Base-by-base conservation (phyloP, 352 stramenopile species). In the Phytopythium kandeliae region DNA sequence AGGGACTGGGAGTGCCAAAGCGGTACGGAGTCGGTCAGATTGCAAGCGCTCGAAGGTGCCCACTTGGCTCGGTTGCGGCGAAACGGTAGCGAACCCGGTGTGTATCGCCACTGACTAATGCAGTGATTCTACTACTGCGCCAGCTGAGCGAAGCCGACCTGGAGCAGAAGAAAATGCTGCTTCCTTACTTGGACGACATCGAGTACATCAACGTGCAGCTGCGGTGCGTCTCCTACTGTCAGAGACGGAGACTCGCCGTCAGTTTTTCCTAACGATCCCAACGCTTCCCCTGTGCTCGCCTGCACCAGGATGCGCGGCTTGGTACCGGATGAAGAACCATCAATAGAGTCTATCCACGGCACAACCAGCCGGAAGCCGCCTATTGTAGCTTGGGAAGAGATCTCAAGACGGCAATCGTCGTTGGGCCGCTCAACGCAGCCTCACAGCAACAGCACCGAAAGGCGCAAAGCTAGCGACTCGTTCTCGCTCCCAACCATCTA, bases 171-270 rank as follows among this genome's bases (percentile, higher is more conserved):
- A 89, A 88, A 40, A 84, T 83, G 73, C 49, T 92, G 46, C 64
- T 93, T 25, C 83, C 83, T 37, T 93, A 92, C 44, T 56, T 93
- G 26, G 76, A 93, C 55, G 86, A 90, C 63, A 90, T 93, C 45
- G 83, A 93, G 62, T 93, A 93, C 57, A 89, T 93, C 52, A 91
- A 91, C 59, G 77, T 69, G 40, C 78, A 93, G 55, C 59, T 93
- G 44, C 69, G 67, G 63, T 82, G 57, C 47, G 67, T 21, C 22
- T 46, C 22, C 1, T 19, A 1, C 22, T 40, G 31, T 13, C 31
- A 25, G 6, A 3, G 4, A n/a, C 13, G 10, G 11, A 24, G 2
- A 2, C 11, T 11, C 10, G 11, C 31, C 31, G 31, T 15, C 31
- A 15, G 31, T 13, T 7, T 16, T 35, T 10, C 28, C 28, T 33